Base-by-base conservation (phyloP, 108 stramenopile species). In the Cyclostephanos tholiformis region DNA sequence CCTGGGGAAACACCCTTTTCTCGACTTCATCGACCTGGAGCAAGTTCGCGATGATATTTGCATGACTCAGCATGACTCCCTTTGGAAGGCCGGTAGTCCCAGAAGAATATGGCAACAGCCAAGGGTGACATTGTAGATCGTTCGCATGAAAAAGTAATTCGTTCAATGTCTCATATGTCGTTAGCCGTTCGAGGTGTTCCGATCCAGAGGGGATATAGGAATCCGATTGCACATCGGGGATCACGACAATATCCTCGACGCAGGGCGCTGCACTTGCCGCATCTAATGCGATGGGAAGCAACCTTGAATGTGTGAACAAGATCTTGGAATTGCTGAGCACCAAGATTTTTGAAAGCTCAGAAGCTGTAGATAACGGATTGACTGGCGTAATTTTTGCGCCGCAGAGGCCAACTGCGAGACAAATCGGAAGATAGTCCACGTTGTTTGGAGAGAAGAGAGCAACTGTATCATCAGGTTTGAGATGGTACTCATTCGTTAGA, bases 61-160 rank as follows among this genome's bases (percentile, higher is more conserved):
- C 57, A 84, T 97, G 96, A 23, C 86, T 87, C 58, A 98, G 71
- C 65, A 91, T 83, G n/a, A 96, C 96, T 27, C 97, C 97, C 71
- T 98, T 98, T 12, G 97, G 93, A 25, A 90, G 55, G 44, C 97
- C 97, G n/a, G 97, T 98, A 2, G 97, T 98, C 6, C 97, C 97
- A 48, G 88, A 90, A 9, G 93, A 95, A 73, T 93, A 98, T 17
- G 97, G 97, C 13, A 98, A 74, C 8, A 94, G 44, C 66, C 74
- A 91, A 5, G 90, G 87, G 67, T 93, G 91, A 6, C 55, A 62
- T 6, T 76, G 50, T 14, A 78, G 78, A 29, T 89, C 63, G 8
- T 71, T 68, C 14, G 82, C 84, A 39, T 87, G 57, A 26, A 71
- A 55, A 63, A 90, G 87, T 14, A 81, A 63, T 25, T 84, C 41